Evolutionary conservation across 2,329 filamentous ascomycete genomes (phyloP), one percentile per base, ranked within the genome.

Genomic region (Penicillium psychrosexuale): DNA sequence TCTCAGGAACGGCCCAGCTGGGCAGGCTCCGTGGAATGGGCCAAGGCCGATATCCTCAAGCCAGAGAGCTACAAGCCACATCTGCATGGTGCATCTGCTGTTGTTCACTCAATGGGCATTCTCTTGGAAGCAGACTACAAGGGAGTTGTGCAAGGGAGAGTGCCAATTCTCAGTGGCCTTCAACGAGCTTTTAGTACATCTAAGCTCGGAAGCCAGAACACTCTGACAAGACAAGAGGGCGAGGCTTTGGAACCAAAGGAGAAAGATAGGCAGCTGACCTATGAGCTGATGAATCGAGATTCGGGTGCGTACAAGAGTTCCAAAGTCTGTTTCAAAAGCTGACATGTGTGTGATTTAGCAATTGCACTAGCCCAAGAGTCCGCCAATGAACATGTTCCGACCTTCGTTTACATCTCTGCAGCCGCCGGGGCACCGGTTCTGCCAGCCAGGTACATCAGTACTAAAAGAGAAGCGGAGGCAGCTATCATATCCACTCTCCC

Each of bases 51-150:
- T 75, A 87, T 97, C 63, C 84, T 99, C 58, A 84, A 88, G 57
- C 93, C 94, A 0, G 78, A 83, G 0, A 89, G 89, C 17, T 99
- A 97, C 77, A 84, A 83, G 8, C 78, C 87, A 0, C 83, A 93
- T 45, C 84, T 99, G 58, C 82, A 84, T 62, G 84, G 83, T 53
- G 90, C 91, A 58, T 85, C 91, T 71, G 92, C 86, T 53, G 92
- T 97, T 27, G 88, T 99, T 44, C 94, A 99, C 80, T 91, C 83
- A 68, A 92, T 97, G 88, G 94, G 94, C 9, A 97, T 99, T 66
- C 82, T 99, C 17, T 84, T 99, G 9, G 94, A 99, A 78, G 91
- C 92, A 47, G 94, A 99, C 78, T 99, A 99, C 84, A 99, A 99
- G 76, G 89, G 89, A 63, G 87, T 96, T 15, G 72, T 99, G 27